A percentile compares a stretch with the other conserved stretches of the same genome.
phyloP scores from a whole-genome alignment of 805 yeast species.

The Isabelozyma pseudorhagii region DNA sequence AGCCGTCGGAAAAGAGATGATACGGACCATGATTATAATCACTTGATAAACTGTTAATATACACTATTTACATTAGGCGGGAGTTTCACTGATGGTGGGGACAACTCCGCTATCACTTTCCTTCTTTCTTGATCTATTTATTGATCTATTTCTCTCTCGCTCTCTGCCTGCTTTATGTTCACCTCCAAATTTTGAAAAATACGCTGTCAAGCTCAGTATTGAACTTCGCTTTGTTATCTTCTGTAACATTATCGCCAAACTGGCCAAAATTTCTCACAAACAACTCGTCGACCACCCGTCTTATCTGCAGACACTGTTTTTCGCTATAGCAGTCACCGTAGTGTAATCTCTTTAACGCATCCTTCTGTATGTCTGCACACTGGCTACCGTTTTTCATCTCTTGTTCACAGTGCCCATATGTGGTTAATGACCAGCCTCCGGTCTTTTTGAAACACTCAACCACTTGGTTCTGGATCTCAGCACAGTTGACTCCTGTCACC shows the following conservation, averaged over 20 bases:
- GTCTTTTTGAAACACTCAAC: slow-evolving; percentile 29
- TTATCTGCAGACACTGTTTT: slow-evolving; percentile 34
- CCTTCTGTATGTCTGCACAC: slow-evolving; percentile 33
- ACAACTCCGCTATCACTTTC: not conserved
- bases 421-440: slow-evolving; percentile 20
- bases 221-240: slow-evolving; percentile 22
- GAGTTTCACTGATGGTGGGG: no score
- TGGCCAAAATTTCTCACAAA: slow-evolving; percentile 37
- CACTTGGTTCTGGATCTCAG: slow-evolving; percentile 37
- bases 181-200: slow-evolving; percentile 33
- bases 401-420: slow-evolving; percentile 25
- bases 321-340: slow-evolving; percentile 34
- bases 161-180: not conserved
- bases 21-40: not conserved
- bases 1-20: slow-evolving; percentile 7
- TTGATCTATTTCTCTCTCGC: not conserved
- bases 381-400: slow-evolving; percentile 22
- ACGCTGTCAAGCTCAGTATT: slow-evolving; percentile 26
- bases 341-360: slow-evolving; percentile 30
- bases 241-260: slow-evolving; percentile 26
- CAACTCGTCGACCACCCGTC: slow-evolving; percentile 32
- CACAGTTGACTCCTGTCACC: slow-evolving; percentile 34
- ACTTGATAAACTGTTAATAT: not conserved
- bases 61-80: slow-evolving; percentile 1
- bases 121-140: not conserved